Evolutionary conservation across 139 green algal species (phyloP), one percentile per base, ranked within the genome.

Genomic region (Spirogloea muscicola): DNA sequence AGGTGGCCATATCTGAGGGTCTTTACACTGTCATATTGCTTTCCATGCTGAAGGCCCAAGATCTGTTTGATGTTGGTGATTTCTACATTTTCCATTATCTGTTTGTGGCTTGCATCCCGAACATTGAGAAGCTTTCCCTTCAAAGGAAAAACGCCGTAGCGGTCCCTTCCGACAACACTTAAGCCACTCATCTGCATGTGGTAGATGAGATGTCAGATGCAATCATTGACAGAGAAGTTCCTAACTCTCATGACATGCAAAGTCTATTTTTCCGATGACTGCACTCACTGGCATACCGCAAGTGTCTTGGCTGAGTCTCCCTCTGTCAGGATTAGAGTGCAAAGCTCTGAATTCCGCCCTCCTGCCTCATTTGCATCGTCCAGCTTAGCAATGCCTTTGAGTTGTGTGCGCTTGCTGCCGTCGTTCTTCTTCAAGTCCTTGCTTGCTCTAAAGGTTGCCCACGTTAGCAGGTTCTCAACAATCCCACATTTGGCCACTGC

Each of bases 251-350:
- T n/a, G n/a, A n/a, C n/a, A n/a, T n/a, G n/a, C n/a, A n/a, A n/a
- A n/a, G n/a, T n/a, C n/a, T n/a, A n/a, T n/a, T n/a, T n/a, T n/a
- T n/a, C n/a, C n/a, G n/a, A n/a, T n/a, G n/a, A n/a, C n/a, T n/a
- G n/a, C n/a, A n/a, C n/a, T n/a, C n/a, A n/a, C n/a, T n/a, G 46
- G 21, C 55, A 9, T 73, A 76, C 90, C 31, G 93, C 95, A 70
- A 99, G 87, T 1, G 94, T 76, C 85, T 98, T 98, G 65, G 95
- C 95, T 5, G 86, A 94, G 86, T 99, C 95, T 41, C 95, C 95
- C 87, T 99, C 95, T 0, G 95, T 99, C 41, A 99, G 86, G 83
- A 99, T 99, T n/a, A 99, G 87, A 16, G 94, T 99, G 89, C 95
- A 99, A 37, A 91, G 29, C 68, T 89, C 62, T 4, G 85, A 92